phyloP scores from a whole-genome alignment of 2,329 filamentous ascomycete genomes.

The Xylaria sp. region DNA sequence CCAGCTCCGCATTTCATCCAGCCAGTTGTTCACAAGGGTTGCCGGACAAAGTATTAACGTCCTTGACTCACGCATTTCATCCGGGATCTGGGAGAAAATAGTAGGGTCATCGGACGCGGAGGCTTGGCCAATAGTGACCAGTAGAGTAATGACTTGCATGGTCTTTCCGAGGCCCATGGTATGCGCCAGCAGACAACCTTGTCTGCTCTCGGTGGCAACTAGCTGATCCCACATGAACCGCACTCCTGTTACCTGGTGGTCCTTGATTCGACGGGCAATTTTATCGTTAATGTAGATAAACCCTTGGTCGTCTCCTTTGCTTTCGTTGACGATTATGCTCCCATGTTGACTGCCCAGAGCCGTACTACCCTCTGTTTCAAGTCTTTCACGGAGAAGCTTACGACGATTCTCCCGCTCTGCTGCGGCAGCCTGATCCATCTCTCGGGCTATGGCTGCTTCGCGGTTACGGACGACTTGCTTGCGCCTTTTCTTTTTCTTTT shows the following conservation, averaged over 20 bases:
- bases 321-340: conserved; percentile 69
- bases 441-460: conserved; percentile 58
- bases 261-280: conserved; percentile 71
- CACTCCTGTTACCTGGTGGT: conserved; percentile 81
- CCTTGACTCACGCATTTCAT: conserved; percentile 63
- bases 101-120: conserved; percentile 61
- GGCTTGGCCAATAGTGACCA: conserved; percentile 74
- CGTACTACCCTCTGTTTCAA: conserved; percentile 51
- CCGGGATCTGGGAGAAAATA: conserved; percentile 70
- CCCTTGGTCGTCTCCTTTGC: conserved; percentile 63
- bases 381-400: conserved; percentile 48
- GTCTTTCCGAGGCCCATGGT: conserved; percentile 94
- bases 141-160: conserved; percentile 86
- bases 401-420: conserved; percentile 60
- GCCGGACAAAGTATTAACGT: conserved; percentile 79
- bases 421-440: conserved; percentile 58
- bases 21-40: conserved; percentile 80
- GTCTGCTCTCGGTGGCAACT: conserved; percentile 62
- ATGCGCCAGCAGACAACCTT: conserved; percentile 84
- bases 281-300: conserved; percentile 68
- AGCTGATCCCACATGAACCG: conserved; percentile 90
- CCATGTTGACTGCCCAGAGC: conserved; percentile 46
- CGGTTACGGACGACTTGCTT: conserved; percentile 52
- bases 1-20: conserved; percentile 77
- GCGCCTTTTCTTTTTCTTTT: conserved; percentile 54